Conservation (phyloP, 805 yeast species). For the Tetrapisispora phaffii region DNA sequence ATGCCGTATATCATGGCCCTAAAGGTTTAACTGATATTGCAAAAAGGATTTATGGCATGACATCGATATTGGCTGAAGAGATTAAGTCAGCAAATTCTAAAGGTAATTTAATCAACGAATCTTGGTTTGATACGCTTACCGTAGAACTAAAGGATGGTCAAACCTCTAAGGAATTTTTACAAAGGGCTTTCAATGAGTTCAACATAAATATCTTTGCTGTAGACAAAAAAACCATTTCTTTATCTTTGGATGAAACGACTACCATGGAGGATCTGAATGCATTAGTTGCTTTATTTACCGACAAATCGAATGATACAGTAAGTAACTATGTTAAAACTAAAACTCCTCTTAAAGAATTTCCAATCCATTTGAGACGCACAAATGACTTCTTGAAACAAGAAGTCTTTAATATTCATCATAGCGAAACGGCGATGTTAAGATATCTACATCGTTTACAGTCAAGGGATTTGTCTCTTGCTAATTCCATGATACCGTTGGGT, state of each 20-base stretch:
- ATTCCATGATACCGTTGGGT: constrained; percentile 95
- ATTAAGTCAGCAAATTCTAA: constrained; percentile 32
- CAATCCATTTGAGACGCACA: constrained; percentile 41
- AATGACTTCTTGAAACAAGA: constrained; percentile 56
- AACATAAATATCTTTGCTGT: constrained; percentile 73
- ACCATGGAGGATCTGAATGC: constrained; percentile 48
- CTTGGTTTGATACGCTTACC: constrained; percentile 84
- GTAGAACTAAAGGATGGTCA: constrained; percentile 40
- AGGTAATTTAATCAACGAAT: constrained; percentile 45
- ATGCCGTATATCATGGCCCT: constrained; percentile 94
- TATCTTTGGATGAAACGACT: constrained; percentile 89
- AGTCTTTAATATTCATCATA: constrained; percentile 80
- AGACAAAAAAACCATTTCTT: constrained; percentile 48
- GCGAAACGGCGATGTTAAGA: constrained; percentile 91
- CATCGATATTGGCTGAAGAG: constrained; percentile 57
- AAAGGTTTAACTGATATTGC: constrained; percentile 76
- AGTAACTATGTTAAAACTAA: constrained; percentile 2
- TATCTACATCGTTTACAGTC: constrained; percentile 76
- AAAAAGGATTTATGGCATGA: constrained; percentile 59
- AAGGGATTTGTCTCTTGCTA: constrained; percentile 86
- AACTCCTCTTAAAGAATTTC: constrained; percentile 40
- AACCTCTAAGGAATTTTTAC: constrained; percentile 47
- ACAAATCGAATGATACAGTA: constrained; percentile 18
- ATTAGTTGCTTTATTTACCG: constrained; percentile 54
- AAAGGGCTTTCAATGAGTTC: constrained; percentile 46